Percentiles rank a stretch among this genome's conserved stretches.
These are phyloP conservation scores for Aquilaria sinensis DNA, from an alignment of 345 rosid species.

Conservation along the genomic window DNA sequence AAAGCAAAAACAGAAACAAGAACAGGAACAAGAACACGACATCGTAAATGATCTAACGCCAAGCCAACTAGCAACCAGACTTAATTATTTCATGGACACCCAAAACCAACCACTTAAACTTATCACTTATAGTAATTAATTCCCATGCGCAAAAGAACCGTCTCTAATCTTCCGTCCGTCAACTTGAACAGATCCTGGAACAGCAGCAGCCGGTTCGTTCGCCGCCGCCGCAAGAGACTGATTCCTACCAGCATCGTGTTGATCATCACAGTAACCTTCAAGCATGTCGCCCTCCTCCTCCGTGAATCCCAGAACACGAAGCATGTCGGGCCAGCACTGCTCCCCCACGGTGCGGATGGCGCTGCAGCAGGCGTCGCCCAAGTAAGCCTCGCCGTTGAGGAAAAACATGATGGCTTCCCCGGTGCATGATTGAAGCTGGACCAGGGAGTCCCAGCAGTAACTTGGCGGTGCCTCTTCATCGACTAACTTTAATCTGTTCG, in stretches of 20 bases:
- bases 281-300: slow-evolving; percentile 40
- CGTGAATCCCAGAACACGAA: slow-evolving; percentile 39
- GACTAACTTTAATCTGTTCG: slow-evolving; percentile 16
- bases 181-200: too few relatives aligned
- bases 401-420: slow-evolving; percentile 46
- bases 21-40: too few relatives aligned
- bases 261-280: slow-evolving; percentile 42
- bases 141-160: too few relatives aligned
- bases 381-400: slow-evolving; percentile 40
- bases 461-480: slow-evolving; percentile 16
- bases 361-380: slow-evolving; percentile 39
- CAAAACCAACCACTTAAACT: too few relatives aligned
- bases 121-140: too few relatives aligned
- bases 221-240: too few relatives aligned
- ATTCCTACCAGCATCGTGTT: not conserved
- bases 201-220: too few relatives aligned
- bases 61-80: too few relatives aligned
- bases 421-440: slow-evolving; percentile 44
- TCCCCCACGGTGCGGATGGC: slow-evolving; percentile 32
- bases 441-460: slow-evolving; percentile 54
- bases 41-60: too few relatives aligned
- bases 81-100: too few relatives aligned
- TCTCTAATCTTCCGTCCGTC: too few relatives aligned
- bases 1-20: too few relatives aligned
- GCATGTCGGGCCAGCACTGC: slow-evolving; percentile 44